Conservation (phyloP, 1,284 basidiomycete genomes). For the Heimioporus retisporus region DNA sequence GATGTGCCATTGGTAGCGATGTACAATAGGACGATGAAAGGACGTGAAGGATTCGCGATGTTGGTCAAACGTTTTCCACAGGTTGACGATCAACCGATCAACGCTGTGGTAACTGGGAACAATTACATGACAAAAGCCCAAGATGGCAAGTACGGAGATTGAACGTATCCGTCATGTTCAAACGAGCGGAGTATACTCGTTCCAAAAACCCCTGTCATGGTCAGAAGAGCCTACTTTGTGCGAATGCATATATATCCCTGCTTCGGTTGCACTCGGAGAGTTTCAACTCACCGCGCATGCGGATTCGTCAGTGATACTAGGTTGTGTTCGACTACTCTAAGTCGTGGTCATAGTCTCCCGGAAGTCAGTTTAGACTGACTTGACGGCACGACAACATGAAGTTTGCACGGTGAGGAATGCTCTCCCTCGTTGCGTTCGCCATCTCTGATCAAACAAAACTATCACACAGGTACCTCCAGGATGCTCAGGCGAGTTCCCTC, state of each 20-base stretch:
- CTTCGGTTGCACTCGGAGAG: neutral
- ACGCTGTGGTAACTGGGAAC: too few relatives aligned
- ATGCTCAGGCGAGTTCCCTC: constrained; percentile 66
- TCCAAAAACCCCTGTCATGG: neutral
- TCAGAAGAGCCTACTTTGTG: neutral
- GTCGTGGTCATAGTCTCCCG: neutral
- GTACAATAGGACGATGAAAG: neutral
- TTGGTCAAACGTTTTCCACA: neutral
- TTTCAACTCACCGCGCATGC: neutral
- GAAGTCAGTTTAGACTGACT: constrained; percentile 4
- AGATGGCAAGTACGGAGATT: constrained; percentile 12
- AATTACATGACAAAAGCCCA: neutral
- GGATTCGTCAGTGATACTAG: constrained; percentile 12
- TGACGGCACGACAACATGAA: constrained; percentile 52
- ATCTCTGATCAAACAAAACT: neutral
- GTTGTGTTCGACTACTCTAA: constrained; percentile 4
- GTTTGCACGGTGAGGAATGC: constrained; percentile 58
- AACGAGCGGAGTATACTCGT: neutral
- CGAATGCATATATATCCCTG: constrained; percentile 14
- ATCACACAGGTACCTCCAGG: constrained; percentile 67
- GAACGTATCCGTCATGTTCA: constrained; percentile 14
- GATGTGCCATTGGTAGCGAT: constrained; percentile 29
- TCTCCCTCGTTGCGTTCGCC: neutral
- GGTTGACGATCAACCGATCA: constrained; percentile 2
- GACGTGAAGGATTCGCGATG: constrained; percentile 1